Evolutionary conservation across 352 stramenopile species (phyloP).

Genomic region (Phytophthora capsici): DNA sequence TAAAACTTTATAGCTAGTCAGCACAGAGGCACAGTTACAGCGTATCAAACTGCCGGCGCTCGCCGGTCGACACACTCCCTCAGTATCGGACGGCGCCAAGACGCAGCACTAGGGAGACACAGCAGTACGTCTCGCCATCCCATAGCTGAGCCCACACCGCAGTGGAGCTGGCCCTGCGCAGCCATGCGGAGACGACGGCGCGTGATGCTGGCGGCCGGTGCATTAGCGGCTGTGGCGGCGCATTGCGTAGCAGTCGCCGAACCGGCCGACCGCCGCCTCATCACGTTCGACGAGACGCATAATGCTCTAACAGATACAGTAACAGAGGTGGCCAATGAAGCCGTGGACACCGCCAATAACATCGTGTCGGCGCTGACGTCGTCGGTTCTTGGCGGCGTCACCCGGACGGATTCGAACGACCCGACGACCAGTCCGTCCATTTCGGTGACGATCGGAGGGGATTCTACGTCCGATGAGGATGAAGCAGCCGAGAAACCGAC

Average conservation of each 20-base stretch:
- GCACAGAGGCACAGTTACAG: conserved; percentile 11
- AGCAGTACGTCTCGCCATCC: conserved; percentile 16
- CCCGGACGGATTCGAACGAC: conserved; percentile 4
- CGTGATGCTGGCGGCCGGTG: conserved; percentile 23
- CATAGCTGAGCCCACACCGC: conserved; percentile 5
- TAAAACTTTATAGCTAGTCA: conserved; percentile 6
- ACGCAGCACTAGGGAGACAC: background rate
- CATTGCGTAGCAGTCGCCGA: conserved; percentile 17
- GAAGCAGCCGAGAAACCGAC: conserved; percentile 6
- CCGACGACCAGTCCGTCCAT: conserved; percentile 13
- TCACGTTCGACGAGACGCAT: conserved; percentile 32
- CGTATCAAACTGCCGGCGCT: background rate
- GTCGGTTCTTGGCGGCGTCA: conserved; percentile 2
- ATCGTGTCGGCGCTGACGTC: conserved; percentile 14
- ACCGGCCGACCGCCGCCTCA: conserved; percentile 12
- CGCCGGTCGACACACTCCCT: background rate
- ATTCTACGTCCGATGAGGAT: background rate
- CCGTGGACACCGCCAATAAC: background rate
- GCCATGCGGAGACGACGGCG: conserved; percentile 35
- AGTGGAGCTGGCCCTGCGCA: conserved; percentile 21
- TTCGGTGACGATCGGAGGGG: conserved; percentile 12
- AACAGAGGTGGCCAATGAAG: conserved; percentile 11
- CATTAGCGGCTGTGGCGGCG: conserved; percentile 14
- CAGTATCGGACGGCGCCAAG: conserved; percentile 18
- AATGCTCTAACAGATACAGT: conserved; percentile 9